phyloP scores from a whole-genome alignment of 192 early-diverging fungal species.

The Backusella parvicylindrica region DNA sequence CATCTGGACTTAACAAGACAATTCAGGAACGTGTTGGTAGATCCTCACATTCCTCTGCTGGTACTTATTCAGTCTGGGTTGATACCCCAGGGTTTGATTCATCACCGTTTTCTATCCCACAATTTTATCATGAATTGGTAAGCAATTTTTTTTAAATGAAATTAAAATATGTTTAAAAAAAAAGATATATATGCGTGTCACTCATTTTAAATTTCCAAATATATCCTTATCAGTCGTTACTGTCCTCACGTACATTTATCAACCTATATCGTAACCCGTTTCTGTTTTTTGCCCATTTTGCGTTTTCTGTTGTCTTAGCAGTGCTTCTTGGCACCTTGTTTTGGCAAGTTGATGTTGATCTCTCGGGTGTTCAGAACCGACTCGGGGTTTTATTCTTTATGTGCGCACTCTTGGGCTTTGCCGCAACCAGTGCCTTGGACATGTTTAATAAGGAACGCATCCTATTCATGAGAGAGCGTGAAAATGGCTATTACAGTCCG shows the following conservation, averaged over 20 bases:
- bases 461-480: constrained; percentile 47
- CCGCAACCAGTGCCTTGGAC: constrained; percentile 60
- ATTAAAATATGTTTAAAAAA: too few species aligned
- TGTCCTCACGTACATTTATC: constrained; percentile 45
- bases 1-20: constrained; percentile 4
- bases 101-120: constrained; percentile 13
- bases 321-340: constrained; percentile 67
- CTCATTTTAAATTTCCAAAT: background rate
- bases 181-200: too few species aligned
- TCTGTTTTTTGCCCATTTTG: constrained; percentile 56
- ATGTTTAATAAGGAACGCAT: constrained; percentile 44
- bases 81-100: background rate
- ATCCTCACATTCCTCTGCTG: background rate
- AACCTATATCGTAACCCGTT: constrained; percentile 48
- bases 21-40: background rate
- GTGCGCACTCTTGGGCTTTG: constrained; percentile 66
- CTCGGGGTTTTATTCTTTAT: constrained; percentile 69
- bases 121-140: constrained; percentile 30
- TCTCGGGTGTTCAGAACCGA: constrained; percentile 75
- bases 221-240: constrained; percentile 16
- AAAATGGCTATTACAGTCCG: constrained; percentile 47
- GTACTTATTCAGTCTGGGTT: constrained; percentile 14
- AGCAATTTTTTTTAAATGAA: background rate
- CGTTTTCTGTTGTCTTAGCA: constrained; percentile 49
- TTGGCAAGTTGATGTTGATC: constrained; percentile 48